Percentiles rank a stretch among this genome's conserved stretches.
These are phyloP conservation scores for Santalum album DNA, from an alignment of 164 flowering plant species.

Conservation along the genomic window DNA sequence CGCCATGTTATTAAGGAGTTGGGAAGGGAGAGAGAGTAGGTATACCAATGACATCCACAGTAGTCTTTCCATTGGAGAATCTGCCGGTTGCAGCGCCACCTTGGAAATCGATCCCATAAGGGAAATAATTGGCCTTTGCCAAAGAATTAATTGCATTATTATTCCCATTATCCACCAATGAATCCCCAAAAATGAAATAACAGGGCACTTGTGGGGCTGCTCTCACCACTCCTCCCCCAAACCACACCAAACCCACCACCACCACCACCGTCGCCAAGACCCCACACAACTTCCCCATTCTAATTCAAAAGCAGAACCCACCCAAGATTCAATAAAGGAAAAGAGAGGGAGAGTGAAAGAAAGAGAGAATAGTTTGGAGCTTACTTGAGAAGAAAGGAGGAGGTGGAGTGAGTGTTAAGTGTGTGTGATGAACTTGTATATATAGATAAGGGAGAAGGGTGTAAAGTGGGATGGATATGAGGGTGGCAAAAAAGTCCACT, in stretches of 20 bases:
- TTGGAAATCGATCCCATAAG: conserved; percentile 73
- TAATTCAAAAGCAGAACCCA: too few relatives aligned
- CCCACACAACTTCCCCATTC: too few relatives aligned
- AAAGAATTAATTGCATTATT: conserved; percentile 47
- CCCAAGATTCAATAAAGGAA: too few relatives aligned
- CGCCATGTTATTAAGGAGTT: too few relatives aligned
- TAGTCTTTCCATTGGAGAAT: conserved; percentile 42
- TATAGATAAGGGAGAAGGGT: too few relatives aligned
- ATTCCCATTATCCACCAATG: conserved; percentile 75
- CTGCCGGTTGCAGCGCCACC: conserved; percentile 56
- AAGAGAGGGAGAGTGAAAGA: too few relatives aligned
- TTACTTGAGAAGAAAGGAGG: too few relatives aligned
- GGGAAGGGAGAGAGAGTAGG: neutral
- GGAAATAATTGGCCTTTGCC: conserved; percentile 60
- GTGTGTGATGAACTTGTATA: too few relatives aligned
- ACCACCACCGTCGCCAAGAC: conserved; percentile 3
- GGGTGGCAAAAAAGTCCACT: too few relatives aligned
- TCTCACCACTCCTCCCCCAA: neutral
- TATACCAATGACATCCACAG: conserved; percentile 32
- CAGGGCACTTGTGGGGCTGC: conserved; percentile 50
- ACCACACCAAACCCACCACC: conserved; percentile 4
- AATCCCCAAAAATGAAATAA: conserved; percentile 79
- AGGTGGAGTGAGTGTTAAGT: too few relatives aligned
- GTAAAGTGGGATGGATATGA: too few relatives aligned
- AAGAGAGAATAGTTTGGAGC: too few relatives aligned